These are phyloP conservation scores for Chalciporus piperatus DNA, from an alignment of 768 basidiomycete genomes.

Conservation along the genomic window DNA sequence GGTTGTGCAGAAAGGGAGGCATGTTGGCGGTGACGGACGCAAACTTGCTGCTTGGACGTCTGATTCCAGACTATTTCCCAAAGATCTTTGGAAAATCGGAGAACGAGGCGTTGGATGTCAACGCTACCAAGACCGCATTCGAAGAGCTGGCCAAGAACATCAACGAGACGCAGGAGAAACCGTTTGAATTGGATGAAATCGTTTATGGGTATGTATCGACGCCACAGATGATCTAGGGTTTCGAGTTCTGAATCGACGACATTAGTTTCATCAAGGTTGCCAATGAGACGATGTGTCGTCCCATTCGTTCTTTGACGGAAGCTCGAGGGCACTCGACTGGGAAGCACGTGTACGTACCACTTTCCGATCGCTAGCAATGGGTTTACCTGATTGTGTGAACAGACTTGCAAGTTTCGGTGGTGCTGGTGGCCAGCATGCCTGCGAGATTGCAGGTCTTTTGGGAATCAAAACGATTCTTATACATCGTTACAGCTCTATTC, in stretches of 20 bases:
- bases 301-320: constrained; percentile 89
- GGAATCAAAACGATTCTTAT: constrained; percentile 88
- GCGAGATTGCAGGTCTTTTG: constrained; percentile 83
- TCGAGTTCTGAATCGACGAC: background rate
- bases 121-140: constrained; percentile 67
- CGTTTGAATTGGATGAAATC: constrained; percentile 75
- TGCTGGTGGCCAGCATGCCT: constrained; percentile 89
- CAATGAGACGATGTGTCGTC: constrained; percentile 95
- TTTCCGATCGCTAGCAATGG: background rate
- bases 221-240: background rate
- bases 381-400: background rate
- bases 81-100: constrained; percentile 92
- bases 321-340: constrained; percentile 81
- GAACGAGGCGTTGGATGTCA: constrained; percentile 76
- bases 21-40: constrained; percentile 92
- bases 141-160: constrained; percentile 67
- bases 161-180: constrained; percentile 57
- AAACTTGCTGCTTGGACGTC: constrained; percentile 83
- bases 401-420: constrained; percentile 88
- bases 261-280: constrained; percentile 90
- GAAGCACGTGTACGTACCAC: constrained; percentile 54
- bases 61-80: constrained; percentile 89
- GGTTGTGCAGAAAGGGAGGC: constrained; percentile 70
- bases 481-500: constrained; percentile 87
- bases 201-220: constrained; percentile 68